Base-by-base conservation (phyloP, 176 grass and related monocot genomes). In the Alloteropsis semialata region DNA sequence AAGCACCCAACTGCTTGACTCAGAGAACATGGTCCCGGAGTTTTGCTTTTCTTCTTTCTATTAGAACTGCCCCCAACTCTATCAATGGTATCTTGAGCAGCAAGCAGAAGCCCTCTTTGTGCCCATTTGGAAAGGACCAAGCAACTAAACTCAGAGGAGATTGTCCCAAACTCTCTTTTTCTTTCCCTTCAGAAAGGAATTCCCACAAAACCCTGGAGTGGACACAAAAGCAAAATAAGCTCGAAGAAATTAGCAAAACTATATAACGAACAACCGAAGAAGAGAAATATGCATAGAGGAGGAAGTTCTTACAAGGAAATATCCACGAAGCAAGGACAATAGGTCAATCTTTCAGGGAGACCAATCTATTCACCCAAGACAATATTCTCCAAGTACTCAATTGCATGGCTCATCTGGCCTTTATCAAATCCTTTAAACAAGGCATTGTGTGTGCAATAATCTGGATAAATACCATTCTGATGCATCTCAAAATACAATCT, bases 401-500 rank as follows among this genome's bases (percentile, higher is more conserved):
- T 33, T 84, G 88, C 72, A 76, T 36, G 77, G 54, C 44, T 54
- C 54, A 65, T 87, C 43, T 83, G 71, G n/a, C 86, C 82, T 84
- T 93, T 54, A 65, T 79, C 76, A 87, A 93, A 87, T 73, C 88
- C 85, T 77, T 89, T 87, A 66, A 97, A 89, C 71, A 97, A 83
- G 63, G 86, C 66, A 45, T 53, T 80, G 48, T 83, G 77, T 32
- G 88, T 91, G 69, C 36, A 91, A 46, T 82, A 74, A 80, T 97
- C 94, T 78, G 91, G 88, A 87, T 65, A 67, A 69, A 97, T 59
- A 82, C 60, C 88, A 54, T 87, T 93, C 78, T 84, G 82, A 78
- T 91, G 84, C 94, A 97, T 97, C 76, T 93, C 91, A 80, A 58
- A 63, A 81, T 90, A 91, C 33, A 91, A 69, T 63, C 65, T 79